Conservation (phyloP, 1,284 basidiomycete species). For the Entoloma clypeatum region DNA sequence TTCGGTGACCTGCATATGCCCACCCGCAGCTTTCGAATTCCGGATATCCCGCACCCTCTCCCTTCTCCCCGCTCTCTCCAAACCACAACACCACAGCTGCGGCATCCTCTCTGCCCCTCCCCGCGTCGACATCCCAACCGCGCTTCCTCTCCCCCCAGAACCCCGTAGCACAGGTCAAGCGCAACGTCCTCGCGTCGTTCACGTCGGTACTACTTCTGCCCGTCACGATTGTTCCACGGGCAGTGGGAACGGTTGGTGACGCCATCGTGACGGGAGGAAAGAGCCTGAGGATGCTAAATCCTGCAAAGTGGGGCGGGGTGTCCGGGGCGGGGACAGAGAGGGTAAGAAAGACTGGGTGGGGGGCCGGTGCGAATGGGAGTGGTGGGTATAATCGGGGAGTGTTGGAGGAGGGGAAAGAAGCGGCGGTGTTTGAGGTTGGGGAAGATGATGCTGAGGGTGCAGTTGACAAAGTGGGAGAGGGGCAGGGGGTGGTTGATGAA, state of each 20-base stretch:
- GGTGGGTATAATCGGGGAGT: constrained; percentile 12
- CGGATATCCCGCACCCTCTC: constrained; percentile 7
- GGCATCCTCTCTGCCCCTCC: constrained; percentile 12
- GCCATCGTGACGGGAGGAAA: constrained; percentile 69
- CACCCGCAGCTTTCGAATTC: constrained; percentile 8
- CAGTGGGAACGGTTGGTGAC: constrained; percentile 76
- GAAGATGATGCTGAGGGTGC: constrained; percentile 48
- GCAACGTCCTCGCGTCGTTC: constrained; percentile 90
- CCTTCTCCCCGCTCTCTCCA: background rate
- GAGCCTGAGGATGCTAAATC: constrained; percentile 84
- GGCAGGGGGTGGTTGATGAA: constrained; percentile 12
- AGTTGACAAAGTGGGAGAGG: constrained; percentile 18
- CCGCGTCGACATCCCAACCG: constrained; percentile 19
- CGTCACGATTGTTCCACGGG: constrained; percentile 93
- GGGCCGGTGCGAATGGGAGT: constrained; percentile 12
- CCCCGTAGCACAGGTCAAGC: constrained; percentile 88
- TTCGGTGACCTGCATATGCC: background rate
- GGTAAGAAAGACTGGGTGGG: constrained; percentile 16
- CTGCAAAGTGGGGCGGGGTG: constrained; percentile 67
- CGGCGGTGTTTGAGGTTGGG: constrained; percentile 59
- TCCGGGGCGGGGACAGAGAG: constrained; percentile 4
- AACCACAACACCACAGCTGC: constrained; percentile 12
- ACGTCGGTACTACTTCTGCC: constrained; percentile 87
- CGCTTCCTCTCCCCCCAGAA: constrained; percentile 83
- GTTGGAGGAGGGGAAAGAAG: constrained; percentile 41